Conservation (phyloP, 306 rosid species). For the Styphnolobium japonicum region DNA sequence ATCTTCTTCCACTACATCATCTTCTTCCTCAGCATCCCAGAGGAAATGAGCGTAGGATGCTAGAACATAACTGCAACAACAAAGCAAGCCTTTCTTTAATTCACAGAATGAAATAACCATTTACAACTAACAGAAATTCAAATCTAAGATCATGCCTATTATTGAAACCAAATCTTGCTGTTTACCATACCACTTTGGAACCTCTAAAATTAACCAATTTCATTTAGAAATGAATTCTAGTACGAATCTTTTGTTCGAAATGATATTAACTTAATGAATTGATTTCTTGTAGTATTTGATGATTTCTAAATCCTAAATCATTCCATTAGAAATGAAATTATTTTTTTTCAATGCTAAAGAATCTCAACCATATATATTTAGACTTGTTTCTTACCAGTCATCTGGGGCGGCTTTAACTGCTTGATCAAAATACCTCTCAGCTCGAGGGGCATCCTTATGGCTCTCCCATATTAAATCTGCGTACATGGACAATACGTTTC, state of each 20-base stretch:
- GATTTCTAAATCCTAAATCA: neutral
- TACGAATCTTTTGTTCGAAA: neutral
- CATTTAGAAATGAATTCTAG: neutral
- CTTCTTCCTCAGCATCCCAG: conserved; percentile 86
- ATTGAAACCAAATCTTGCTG: neutral
- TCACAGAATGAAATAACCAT: conserved; percentile 14
- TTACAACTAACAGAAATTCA: neutral
- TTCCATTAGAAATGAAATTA: neutral
- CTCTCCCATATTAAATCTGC: conserved; percentile 80
- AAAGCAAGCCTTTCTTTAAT: conserved; percentile 14
- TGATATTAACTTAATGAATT: neutral
- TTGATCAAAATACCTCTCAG: conserved; percentile 63
- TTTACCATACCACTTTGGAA: neutral
- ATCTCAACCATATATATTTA: too few relatives aligned
- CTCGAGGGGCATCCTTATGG: conserved; percentile 73
- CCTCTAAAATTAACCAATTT: too few relatives aligned
- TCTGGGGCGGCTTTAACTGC: conserved; percentile 79
- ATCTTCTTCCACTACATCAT: conserved; percentile 32
- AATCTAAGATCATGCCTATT: neutral
- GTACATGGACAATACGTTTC: conserved; percentile 56
- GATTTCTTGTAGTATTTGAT: neutral
- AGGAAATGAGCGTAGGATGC: conserved; percentile 87
- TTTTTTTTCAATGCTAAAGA: too few relatives aligned
- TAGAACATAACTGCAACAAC: conserved; percentile 67
- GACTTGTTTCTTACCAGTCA: conserved; percentile 63